Conservation (phyloP, 352 stramenopile species). For the Pythium rhizo-oryzae region DNA sequence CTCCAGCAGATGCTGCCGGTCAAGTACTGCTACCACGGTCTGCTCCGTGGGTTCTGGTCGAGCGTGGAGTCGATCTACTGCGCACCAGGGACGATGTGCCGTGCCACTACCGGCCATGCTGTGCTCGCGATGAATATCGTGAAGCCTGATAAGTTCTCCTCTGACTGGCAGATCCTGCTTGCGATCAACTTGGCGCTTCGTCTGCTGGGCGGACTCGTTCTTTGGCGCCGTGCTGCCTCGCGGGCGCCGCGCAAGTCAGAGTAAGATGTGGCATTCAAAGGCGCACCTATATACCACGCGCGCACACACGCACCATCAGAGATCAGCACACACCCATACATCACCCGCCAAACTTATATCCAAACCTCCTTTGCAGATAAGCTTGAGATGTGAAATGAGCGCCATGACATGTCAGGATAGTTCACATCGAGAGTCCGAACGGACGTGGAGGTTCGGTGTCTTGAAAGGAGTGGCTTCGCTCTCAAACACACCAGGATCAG, state of each 20-base stretch:
- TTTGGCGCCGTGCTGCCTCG: background rate
- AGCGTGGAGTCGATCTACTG: constrained; percentile 14
- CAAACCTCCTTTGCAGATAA: too few species aligned
- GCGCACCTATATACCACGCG: too few species aligned
- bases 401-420: too few species aligned
- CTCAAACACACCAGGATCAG: too few species aligned
- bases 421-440: too few species aligned
- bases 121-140: constrained; percentile 6
- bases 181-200: constrained; percentile 5
- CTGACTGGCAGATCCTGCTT: constrained; percentile 11
- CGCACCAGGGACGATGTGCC: background rate
- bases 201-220: background rate
- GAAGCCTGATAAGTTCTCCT: constrained; percentile 12
- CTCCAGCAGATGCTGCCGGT: constrained; percentile 37
- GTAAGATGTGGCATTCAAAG: too few species aligned
- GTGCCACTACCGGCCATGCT: background rate
- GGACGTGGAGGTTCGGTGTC: too few species aligned
- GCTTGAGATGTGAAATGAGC: too few species aligned
- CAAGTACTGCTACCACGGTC: constrained; percentile 34
- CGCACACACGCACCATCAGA: too few species aligned
- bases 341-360: too few species aligned
- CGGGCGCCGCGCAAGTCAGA: background rate
- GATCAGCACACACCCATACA: too few species aligned
- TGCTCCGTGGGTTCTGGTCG: constrained; percentile 25
- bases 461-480: too few species aligned